Evolutionary conservation across 2,329 filamentous ascomycete species (phyloP).

Genomic region (Geosmithia flava): DNA sequence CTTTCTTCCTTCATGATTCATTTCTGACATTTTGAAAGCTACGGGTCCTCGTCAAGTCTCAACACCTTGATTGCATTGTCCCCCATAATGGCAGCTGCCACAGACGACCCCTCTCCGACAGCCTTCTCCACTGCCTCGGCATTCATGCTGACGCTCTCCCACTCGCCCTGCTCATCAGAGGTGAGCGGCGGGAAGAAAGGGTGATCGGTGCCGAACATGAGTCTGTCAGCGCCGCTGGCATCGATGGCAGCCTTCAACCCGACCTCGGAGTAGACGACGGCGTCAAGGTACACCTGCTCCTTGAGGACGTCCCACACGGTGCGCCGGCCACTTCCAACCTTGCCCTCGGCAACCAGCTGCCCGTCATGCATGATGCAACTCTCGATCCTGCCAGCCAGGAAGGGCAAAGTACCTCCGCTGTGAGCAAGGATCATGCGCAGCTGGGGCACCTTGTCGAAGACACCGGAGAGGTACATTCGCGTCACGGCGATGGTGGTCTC

Average conservation of each 20-base stretch:
- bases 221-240: slow-evolving; percentile 52
- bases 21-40: background rate
- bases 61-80: slow-evolving; percentile 45
- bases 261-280: slow-evolving; percentile 69
- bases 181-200: slow-evolving; percentile 73
- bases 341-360: slow-evolving; percentile 54
- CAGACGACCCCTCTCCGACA: slow-evolving; percentile 29
- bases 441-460: slow-evolving; percentile 63
- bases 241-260: slow-evolving; percentile 60
- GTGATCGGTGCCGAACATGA: slow-evolving; percentile 76
- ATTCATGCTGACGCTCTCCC: slow-evolving; percentile 53
- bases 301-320: slow-evolving; percentile 43
- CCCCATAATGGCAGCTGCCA: slow-evolving; percentile 43
- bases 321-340: slow-evolving; percentile 31
- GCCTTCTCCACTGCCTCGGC: slow-evolving; percentile 39
- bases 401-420: slow-evolving; percentile 78
- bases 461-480: slow-evolving; percentile 74
- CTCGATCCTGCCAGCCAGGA: slow-evolving; percentile 78
- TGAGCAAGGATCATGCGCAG: slow-evolving; percentile 74
- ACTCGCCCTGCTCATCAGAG: slow-evolving; percentile 48
- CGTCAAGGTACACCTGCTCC: slow-evolving; percentile 78
- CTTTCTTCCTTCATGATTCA: background rate
- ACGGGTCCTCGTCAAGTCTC: slow-evolving; percentile 11
- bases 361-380: slow-evolving; percentile 78
- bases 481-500: slow-evolving; percentile 87